A percentile compares a stretch with the other conserved stretches of the same genome.
Evolutionary conservation across 2,329 filamentous ascomycete genomes (phyloP).

Genomic region (Seiridium unicorne): DNA sequence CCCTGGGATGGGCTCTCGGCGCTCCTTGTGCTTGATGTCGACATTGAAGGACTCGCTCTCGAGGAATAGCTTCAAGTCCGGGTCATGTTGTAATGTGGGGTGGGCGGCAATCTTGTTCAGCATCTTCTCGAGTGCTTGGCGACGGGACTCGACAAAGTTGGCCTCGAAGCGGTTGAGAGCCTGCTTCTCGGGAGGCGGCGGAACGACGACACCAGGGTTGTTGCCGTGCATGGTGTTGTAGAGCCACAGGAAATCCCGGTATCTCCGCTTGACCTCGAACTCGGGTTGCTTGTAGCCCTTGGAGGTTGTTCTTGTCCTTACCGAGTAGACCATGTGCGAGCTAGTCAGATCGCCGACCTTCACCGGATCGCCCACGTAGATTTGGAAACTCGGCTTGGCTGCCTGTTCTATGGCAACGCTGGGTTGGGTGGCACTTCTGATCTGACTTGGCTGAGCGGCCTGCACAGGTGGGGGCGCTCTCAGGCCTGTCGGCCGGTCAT

Average conservation of each 20-base stretch:
- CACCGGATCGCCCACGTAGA: constrained; percentile 91
- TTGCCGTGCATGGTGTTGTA: constrained; percentile 94
- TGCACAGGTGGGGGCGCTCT: constrained; percentile 67
- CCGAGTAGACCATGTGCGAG: constrained; percentile 96
- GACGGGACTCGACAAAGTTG: constrained; percentile 91
- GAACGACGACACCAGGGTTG: constrained; percentile 92
- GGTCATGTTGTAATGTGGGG: constrained; percentile 86
- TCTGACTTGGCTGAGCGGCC: constrained; percentile 50
- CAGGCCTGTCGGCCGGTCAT: constrained; percentile 46
- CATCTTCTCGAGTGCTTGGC: constrained; percentile 94
- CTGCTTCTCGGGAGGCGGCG: constrained; percentile 96
- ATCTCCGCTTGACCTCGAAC: constrained; percentile 90
- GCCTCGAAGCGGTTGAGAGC: constrained; percentile 93
- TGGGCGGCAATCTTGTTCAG: constrained; percentile 92
- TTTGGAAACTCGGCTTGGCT: constrained; percentile 86
- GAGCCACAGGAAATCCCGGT: constrained; percentile 96
- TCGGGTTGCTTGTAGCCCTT: constrained; percentile 93
- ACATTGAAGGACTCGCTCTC: constrained; percentile 96
- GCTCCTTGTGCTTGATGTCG: constrained; percentile 96
- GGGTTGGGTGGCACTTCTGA: constrained; percentile 58
- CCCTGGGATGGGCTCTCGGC: constrained; percentile 77
- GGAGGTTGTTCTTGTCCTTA: constrained; percentile 92
- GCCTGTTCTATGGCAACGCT: constrained; percentile 92
- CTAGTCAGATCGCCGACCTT: constrained; percentile 97
- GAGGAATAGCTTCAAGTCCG: constrained; percentile 91